Evolutionary conservation across 2,329 filamentous ascomycete genomes (phyloP).

Genomic region (Cladosporium cucumerinum): DNA sequence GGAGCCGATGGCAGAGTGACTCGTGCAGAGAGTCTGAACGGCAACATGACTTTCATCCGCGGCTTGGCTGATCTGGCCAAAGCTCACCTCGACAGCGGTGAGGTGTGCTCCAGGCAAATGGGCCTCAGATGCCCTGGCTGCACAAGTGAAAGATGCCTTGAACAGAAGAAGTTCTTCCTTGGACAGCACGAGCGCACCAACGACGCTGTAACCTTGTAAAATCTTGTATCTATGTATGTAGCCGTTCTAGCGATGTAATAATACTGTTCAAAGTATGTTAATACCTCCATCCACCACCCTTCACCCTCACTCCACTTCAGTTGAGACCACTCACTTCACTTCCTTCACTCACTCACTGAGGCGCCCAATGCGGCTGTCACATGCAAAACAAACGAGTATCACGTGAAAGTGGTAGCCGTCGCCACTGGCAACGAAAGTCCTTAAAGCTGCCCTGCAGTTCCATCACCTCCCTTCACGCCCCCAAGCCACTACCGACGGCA

Average conservation of each 20-base stretch:
- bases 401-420: neutral
- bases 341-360: neutral
- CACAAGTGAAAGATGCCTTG: slow-evolving; percentile 80
- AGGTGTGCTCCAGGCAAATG: slow-evolving; percentile 80
- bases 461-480: neutral
- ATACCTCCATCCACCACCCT: neutral
- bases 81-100: slow-evolving; percentile 68
- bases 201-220: slow-evolving; percentile 14
- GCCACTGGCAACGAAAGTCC: neutral
- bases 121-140: slow-evolving; percentile 87
- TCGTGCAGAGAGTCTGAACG: slow-evolving; percentile 88
- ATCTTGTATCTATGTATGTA: slow-evolving; percentile 2
- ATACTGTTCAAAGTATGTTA: neutral
- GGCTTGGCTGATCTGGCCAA: slow-evolving; percentile 85
- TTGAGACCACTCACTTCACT: neutral
- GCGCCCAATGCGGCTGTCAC: neutral
- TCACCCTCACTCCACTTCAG: neutral
- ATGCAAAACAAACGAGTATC: neutral
- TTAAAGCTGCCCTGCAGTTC: neutral
- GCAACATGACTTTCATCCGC: slow-evolving; percentile 82
- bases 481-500: neutral
- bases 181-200: slow-evolving; percentile 24
- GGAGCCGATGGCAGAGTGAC: slow-evolving; percentile 68
- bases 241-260: neutral
- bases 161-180: slow-evolving; percentile 66